Evolutionary conservation across 768 basidiomycete genomes (phyloP), one percentile per base, ranked within the genome.

Genomic region (Boletus tylopilopsis): DNA sequence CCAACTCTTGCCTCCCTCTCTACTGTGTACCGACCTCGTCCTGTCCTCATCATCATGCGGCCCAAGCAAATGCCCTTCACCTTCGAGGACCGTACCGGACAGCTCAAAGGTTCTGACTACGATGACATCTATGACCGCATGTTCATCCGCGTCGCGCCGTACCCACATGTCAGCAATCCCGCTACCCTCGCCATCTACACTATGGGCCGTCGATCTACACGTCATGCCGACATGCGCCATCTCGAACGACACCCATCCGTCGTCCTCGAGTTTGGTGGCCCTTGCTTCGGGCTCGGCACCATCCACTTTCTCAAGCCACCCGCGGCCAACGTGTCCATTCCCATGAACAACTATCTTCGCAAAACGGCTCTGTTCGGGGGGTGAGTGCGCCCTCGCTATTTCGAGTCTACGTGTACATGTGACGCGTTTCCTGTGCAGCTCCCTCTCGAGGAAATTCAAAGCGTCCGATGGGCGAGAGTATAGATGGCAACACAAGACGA

Each of bases 121-220:
- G 85, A 87, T 62, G 87, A 90, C 58, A 78, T 87, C 56, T 89
- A 88, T 62, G 87, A 90, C 67, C 79, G 87, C 47, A 68, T 81
- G 54, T 88, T 85, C 71, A 75, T 85, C 43, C 84, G 81, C 50
- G 74, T 88, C 30, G 66, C 76, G 6, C 76, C 78, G 4, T 66
- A 71, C 19, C 77, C 81, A 5, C 75, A 74, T 10, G 53, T 61
- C 1, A 53, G 56, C 29, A 61, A 50, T 11, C 53, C 66, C 21
- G 68, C 70, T 0, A 75, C 82, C 8, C 42, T 68, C 8, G 78
- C 78, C 62, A 76, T 89, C 43, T 86, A 84, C 64, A 75, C 76
- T 58, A 85, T 87, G 77, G 74, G 74, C 36, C 77, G 80, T 41
- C 82, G 85, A 16, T 79, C 83, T 38, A 78, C 82, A 19, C 77